A percentile compares a stretch with the other conserved stretches of the same genome.
Evolutionary conservation across 73 alveolate genomes (phyloP).

Genomic region (Tetrahymena malaccensis): DNA sequence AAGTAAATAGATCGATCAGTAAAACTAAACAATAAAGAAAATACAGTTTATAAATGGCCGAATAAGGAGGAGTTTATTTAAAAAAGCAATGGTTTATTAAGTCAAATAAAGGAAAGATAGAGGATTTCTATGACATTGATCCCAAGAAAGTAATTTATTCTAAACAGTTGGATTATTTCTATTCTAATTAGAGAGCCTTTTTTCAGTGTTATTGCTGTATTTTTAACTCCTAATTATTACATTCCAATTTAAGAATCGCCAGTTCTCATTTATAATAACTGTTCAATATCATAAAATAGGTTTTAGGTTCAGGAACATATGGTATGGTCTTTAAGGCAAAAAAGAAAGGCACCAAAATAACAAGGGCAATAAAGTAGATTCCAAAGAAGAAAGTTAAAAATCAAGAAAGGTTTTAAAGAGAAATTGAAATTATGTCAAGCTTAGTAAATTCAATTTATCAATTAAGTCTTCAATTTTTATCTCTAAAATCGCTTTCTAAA

Average conservation of each 20-base stretch:
- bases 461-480: background rate
- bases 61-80: slow-evolving; percentile 7
- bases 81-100: slow-evolving; percentile 42
- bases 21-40: background rate
- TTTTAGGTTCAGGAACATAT: slow-evolving; percentile 35
- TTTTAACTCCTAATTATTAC: background rate
- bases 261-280: background rate
- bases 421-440: slow-evolving; percentile 44
- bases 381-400: slow-evolving; percentile 75
- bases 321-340: slow-evolving; percentile 37
- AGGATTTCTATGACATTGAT: slow-evolving; percentile 29
- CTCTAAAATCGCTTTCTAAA: background rate
- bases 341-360: slow-evolving; percentile 13
- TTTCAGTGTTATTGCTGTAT: background rate
- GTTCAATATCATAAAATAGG: background rate
- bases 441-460: slow-evolving; percentile 12
- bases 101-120: slow-evolving; percentile 11
- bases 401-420: slow-evolving; percentile 50
- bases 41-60: background rate
- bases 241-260: too few species aligned
- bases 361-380: slow-evolving; percentile 75
- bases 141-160: slow-evolving; percentile 16
- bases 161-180: background rate
- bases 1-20: background rate
- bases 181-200: background rate